These are phyloP conservation scores for Candida broadrunensis DNA, from an alignment of 805 yeast genomes.

Conservation along the genomic window DNA sequence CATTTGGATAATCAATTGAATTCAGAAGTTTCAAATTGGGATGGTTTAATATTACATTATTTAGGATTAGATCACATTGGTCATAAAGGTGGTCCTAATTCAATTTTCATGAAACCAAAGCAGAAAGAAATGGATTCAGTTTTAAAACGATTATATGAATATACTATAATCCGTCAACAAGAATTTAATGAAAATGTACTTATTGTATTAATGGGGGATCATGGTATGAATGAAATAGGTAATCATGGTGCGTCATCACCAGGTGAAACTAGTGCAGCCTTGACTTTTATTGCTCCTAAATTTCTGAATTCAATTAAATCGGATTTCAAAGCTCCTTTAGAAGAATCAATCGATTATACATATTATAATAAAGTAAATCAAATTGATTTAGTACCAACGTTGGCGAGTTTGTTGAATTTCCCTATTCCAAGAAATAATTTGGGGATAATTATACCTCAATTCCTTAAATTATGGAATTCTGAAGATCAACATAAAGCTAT, in stretches of 20 bases:
- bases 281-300: constrained; percentile 65
- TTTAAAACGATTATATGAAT: constrained; percentile 47
- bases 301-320: constrained; percentile 25
- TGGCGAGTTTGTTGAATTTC: constrained; percentile 57
- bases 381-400: constrained; percentile 71
- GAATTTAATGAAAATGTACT: constrained; percentile 42
- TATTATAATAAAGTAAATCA: constrained; percentile 59
- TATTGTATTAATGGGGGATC: constrained; percentile 83
- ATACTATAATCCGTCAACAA: constrained; percentile 12
- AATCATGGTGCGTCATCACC: constrained; percentile 94
- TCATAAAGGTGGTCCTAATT: constrained; percentile 90
- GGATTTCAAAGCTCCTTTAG: constrained; percentile 35
- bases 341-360: constrained; percentile 40
- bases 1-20: constrained; percentile 66
- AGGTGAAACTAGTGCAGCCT: constrained; percentile 89
- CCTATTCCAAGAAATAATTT: constrained; percentile 71
- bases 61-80: constrained; percentile 97
- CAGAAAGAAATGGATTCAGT: constrained; percentile 84
- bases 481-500: constrained; percentile 29
- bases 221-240: constrained; percentile 94
- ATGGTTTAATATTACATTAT: constrained; percentile 82
- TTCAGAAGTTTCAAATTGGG: constrained; percentile 56
- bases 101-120: constrained; percentile 76
- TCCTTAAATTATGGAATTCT: constrained; percentile 50
- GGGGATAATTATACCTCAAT: constrained; percentile 64